These are phyloP conservation scores for Leccinum longicurvipes DNA, from an alignment of 768 basidiomycete genomes.

Conservation along the genomic window DNA sequence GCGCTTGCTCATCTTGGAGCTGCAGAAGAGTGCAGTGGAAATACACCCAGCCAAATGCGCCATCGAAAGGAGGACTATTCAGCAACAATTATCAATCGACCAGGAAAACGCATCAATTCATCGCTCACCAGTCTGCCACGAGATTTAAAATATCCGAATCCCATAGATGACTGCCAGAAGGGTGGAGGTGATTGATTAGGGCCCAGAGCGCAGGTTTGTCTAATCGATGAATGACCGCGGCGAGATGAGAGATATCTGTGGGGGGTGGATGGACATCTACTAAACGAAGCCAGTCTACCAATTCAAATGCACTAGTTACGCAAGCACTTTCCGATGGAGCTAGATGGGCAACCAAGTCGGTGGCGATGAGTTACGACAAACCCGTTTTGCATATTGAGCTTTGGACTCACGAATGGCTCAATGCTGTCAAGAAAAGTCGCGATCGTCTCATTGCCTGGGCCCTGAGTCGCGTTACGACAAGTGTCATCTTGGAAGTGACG, in stretches of 20 bases:
- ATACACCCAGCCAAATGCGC: constrained; percentile 46
- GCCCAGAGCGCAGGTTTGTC: constrained; percentile 41
- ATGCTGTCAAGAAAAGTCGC: constrained; percentile 44
- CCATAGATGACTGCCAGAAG: constrained; percentile 44
- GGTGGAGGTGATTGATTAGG: constrained; percentile 44
- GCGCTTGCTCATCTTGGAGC: constrained; percentile 19
- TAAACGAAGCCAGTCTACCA: constrained; percentile 65
- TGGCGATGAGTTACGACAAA: neutral
- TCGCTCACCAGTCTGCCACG: constrained; percentile 29
- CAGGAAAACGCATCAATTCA: neutral
- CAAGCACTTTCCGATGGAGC: constrained; percentile 37
- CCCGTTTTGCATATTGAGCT: neutral
- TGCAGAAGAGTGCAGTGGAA: constrained; percentile 28
- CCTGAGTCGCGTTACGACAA: neutral
- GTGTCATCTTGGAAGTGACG: constrained; percentile 23
- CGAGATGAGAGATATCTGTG: constrained; percentile 41
- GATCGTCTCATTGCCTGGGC: constrained; percentile 19
- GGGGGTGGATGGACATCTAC: constrained; percentile 33
- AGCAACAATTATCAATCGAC: neutral
- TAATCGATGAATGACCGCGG: constrained; percentile 37
- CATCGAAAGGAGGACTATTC: constrained; percentile 12
- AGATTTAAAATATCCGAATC: constrained; percentile 16
- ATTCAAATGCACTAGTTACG: constrained; percentile 44
- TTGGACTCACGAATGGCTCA: constrained; percentile 46
- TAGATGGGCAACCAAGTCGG: constrained; percentile 19